Evolutionary conservation across 192 early-diverging fungal species (phyloP), one percentile per base, ranked within the genome.

Genomic region (Backusella tarrabulga): DNA sequence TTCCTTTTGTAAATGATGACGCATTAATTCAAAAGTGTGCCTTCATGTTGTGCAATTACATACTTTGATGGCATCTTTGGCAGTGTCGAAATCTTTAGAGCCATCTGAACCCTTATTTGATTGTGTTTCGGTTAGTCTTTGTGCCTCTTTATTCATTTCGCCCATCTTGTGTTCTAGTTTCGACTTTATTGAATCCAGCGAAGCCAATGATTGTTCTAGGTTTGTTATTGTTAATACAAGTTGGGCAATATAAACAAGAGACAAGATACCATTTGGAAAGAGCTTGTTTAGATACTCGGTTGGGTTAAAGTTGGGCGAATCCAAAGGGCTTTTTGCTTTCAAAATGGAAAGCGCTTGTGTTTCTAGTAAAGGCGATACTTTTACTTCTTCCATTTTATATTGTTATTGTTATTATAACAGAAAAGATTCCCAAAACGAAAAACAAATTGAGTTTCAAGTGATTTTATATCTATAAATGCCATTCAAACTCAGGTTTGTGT

Each of bases 251-350:
- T 15, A 29, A 29, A 63, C 23, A 66, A 41, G n/a, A 52, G 14
- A 21, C 21, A 38, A 32, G 68, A 52, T 84, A 93, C 90, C 93
- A 86, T 90, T 87, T 6, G 92, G 91, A 86, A 96, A 93, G 76
- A 96, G 83, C 12, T 83, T 76, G 84, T 98, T 96, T 74, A 98
- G 86, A 82, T 92, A 96, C 35, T 90, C 87, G 1, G 88, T 88
- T 2, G 93, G 87, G 75, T 91, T 89, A 75, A 97, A 95, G 38
- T 91, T 88, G 35, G 81, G 85, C 11, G 85, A 84, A 78, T 94
- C 92, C 12, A 95, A 82, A 1, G 91, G 90, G 73, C 91, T 90
- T 54, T 86, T 88, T 19, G 81, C 80, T 29, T 87, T 81, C 1
- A 92, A 79, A 66, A 91, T 90, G 56, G 71, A 73, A 26, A 87